Evolutionary conservation across 495 filamentous ascomycete genomes (phyloP).

Genomic region (Aspergillus egyptiacus): DNA sequence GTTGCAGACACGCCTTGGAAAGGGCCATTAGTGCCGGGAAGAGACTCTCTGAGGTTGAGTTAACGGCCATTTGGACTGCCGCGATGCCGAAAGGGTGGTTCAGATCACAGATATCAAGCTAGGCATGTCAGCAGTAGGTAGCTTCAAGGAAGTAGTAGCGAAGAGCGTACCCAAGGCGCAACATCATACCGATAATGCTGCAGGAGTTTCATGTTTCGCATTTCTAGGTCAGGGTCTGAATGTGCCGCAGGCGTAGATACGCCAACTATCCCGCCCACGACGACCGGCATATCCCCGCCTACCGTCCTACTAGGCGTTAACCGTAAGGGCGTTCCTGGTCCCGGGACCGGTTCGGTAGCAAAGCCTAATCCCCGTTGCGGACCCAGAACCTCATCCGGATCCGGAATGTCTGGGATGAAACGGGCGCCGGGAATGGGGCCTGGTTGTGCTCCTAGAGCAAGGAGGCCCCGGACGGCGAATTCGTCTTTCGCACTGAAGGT

Average conservation of each 20-base stretch:
- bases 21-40: constrained; percentile 22
- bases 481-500: constrained; percentile 29
- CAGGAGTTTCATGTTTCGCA: constrained; percentile 23
- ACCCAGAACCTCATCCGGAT: neutral
- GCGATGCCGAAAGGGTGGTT: constrained; percentile 28
- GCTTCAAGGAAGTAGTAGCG: neutral
- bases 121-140: neutral
- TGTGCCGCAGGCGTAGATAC: neutral
- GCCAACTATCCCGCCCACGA: neutral
- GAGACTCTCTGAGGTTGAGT: constrained; percentile 11
- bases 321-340: too few species aligned
- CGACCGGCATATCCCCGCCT: neutral
- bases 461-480: constrained; percentile 27
- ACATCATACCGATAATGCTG: constrained; percentile 34
- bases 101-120: constrained; percentile 34
- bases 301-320: neutral
- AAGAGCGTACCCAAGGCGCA: constrained; percentile 30
- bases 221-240: constrained; percentile 8
- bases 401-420: neutral
- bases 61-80: constrained; percentile 25
- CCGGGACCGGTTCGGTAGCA: too few species aligned
- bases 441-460: constrained; percentile 28
- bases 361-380: too few species aligned
- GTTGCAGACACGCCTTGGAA: constrained; percentile 20
- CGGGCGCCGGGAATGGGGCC: neutral